These are phyloP conservation scores for Aspergillus fumigatus DNA, from an alignment of 2,329 filamentous ascomycete species.

Conservation along the genomic window DNA sequence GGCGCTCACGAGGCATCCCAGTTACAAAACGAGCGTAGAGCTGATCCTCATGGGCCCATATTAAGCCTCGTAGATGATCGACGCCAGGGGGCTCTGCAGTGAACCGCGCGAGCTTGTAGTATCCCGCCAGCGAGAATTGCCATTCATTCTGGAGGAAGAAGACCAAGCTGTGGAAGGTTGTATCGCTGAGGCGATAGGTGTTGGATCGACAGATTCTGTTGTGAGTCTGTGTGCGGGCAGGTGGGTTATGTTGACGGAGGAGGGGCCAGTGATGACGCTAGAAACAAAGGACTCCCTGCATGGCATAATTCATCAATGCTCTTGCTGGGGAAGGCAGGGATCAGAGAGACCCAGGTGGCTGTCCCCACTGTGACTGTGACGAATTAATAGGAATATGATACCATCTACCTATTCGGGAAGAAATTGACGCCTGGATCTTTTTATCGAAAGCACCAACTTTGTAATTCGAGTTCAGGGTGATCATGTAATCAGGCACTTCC, in stretches of 20 bases:
- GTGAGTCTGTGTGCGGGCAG: neutral
- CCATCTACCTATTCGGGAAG: too few species aligned
- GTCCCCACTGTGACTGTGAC: neutral
- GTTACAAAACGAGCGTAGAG: neutral
- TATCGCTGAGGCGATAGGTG: neutral
- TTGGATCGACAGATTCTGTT: neutral
- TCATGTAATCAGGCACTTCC: slow-evolving; percentile 15
- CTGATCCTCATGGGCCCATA: neutral
- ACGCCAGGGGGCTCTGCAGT: neutral
- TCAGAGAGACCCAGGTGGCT: neutral
- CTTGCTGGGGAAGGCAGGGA: neutral
- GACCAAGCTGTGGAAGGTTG: neutral
- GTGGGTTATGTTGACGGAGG: neutral
- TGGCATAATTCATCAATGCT: neutral
- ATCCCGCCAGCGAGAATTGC: neutral
- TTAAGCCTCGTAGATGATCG: neutral
- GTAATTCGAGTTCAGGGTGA: neutral
- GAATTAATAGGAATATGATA: too few species aligned
- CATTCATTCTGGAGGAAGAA: neutral
- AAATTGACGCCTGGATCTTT: too few species aligned
- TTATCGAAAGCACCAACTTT: too few species aligned
- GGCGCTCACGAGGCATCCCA: neutral
- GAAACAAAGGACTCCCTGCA: neutral
- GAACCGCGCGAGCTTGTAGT: neutral
- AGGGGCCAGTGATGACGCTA: neutral